Evolutionary conservation across 257 asterid genomes (phyloP).

Genomic region (Knoxia roxburghii): DNA sequence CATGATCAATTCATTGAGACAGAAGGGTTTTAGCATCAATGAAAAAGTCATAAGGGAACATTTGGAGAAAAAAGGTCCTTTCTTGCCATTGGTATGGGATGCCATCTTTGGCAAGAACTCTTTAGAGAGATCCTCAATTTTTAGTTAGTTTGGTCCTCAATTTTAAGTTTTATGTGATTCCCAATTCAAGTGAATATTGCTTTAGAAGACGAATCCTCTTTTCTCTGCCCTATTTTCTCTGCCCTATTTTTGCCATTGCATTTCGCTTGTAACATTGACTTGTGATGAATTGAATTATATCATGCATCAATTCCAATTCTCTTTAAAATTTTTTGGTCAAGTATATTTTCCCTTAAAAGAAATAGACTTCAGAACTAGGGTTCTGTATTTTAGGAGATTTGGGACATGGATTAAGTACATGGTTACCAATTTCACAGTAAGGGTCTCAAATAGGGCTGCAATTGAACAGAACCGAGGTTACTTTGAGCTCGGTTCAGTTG

Average conservation of each 20-base stretch:
- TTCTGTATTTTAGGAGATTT: no score
- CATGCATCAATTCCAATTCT: no score
- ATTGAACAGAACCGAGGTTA: no score
- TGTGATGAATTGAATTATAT: no score
- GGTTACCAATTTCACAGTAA: no score
- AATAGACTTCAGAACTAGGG: no score
- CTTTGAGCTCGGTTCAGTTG: no score
- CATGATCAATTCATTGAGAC: constrained; percentile 40
- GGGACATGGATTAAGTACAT: no score
- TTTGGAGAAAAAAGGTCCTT: constrained; percentile 82
- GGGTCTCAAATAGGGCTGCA: no score
- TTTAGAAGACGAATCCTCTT: background rate
- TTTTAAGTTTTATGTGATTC: constrained; percentile 20
- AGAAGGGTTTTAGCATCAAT: constrained; percentile 56
- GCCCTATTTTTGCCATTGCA: background rate
- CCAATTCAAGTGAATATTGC: background rate
- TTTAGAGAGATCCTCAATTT: constrained; percentile 43
- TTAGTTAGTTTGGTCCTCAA: constrained; percentile 24
- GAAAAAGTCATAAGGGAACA: constrained; percentile 58
- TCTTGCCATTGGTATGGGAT: constrained; percentile 77
- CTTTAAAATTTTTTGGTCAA: no score
- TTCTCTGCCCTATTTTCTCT: background rate
- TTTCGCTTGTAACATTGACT: background rate
- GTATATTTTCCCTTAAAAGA: no score
- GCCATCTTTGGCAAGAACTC: constrained; percentile 71